Base-by-base conservation (phyloP, 345 rosid species). In the Euclidium syriacum region DNA sequence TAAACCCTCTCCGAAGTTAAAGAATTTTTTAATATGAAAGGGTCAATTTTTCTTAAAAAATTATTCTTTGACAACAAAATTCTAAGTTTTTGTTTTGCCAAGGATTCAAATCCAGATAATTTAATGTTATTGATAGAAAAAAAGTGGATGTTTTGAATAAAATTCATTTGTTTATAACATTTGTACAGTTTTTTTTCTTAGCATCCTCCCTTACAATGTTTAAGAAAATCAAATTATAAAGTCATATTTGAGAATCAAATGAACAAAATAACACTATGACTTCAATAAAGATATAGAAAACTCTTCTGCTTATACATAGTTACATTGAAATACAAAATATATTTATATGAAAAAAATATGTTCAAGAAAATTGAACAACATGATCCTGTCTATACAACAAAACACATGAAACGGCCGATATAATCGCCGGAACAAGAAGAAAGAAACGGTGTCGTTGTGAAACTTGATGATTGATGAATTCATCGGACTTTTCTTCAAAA, bases 401-500 rank as follows among this genome's bases (percentile, higher is more conserved):
- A 23, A 74, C 62, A 48, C 60, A 80, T 5, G 73, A 72, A 12
- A 65, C 33, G 2, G 78, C 50, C 8, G 78, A 80, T 38, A 80
- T 5, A 11, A 74, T 52, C 0, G 73, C 46, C 35, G 79, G 85
- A 60, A 83, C 70, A 29, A 83, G 71, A 48, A 77, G 42, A 30
- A 78, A 52, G 19, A 74, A 35, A 33, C 70, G 65, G 18, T 25
- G 68, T 41, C 62, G 62, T 73, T 27, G 78, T 51, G 46, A 38
- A 38, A 47, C 51, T 29, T 57, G 49, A 39, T 50, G 47, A 12
- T 7, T 18, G 12, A 11, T 43, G 7, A 68, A 60, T 12, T 65
- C 67, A 44, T 75, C 73, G 3, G 52, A 56, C 41, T 71, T 74
- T 67, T 83, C 85, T 62, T 83, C 88, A 14, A 53, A 32, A 43